Evolutionary conservation across 1,284 basidiomycete species (phyloP).

Genomic region (Cutaneotrichosporon mucoides): DNA sequence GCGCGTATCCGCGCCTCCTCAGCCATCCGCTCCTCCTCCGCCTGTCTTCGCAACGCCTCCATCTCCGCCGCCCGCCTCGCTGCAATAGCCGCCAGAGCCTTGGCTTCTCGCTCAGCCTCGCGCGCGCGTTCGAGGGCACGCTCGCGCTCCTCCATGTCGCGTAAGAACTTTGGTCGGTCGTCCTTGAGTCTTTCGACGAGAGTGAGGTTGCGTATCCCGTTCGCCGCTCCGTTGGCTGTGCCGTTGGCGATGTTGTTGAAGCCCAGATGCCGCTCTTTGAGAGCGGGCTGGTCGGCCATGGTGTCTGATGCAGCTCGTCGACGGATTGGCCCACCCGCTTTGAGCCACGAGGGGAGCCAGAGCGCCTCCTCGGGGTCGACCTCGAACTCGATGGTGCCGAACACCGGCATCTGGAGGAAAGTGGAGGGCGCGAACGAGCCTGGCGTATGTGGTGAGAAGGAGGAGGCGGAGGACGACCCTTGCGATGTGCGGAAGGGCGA

Average conservation of each 20-base stretch:
- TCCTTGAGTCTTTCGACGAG: slow-evolving; percentile 31
- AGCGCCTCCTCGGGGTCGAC: slow-evolving; percentile 37
- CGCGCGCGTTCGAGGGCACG: not conserved
- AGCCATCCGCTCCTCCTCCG: not conserved
- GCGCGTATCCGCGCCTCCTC: not conserved
- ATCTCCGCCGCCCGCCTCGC: not conserved
- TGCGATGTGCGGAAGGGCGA: slow-evolving; percentile 9
- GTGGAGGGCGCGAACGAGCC: slow-evolving; percentile 13
- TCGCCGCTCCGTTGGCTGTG: no score
- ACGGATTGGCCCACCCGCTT: slow-evolving; percentile 13
- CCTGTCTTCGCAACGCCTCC: not conserved
- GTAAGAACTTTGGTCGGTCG: slow-evolving; percentile 28
- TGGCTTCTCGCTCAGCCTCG: not conserved
- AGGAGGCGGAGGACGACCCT: slow-evolving; percentile 16
- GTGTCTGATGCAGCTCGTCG: slow-evolving; percentile 12
- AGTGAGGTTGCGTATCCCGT: slow-evolving; percentile 30
- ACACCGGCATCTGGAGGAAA: slow-evolving; percentile 20
- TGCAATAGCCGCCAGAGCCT: not conserved
- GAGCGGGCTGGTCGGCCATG: slow-evolving; percentile 1
- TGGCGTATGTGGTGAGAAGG: slow-evolving; percentile 22
- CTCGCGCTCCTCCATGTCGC: slow-evolving; percentile 25
- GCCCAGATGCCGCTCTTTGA: not conserved
- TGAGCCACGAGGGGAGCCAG: slow-evolving; percentile 40
- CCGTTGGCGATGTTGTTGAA: not conserved
- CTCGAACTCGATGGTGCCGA: slow-evolving; percentile 48